Percentiles rank a stretch among this genome's conserved stretches.
phyloP scores from a whole-genome alignment of 768 basidiomycete species.

The Cantharellus cinnabarinus region DNA sequence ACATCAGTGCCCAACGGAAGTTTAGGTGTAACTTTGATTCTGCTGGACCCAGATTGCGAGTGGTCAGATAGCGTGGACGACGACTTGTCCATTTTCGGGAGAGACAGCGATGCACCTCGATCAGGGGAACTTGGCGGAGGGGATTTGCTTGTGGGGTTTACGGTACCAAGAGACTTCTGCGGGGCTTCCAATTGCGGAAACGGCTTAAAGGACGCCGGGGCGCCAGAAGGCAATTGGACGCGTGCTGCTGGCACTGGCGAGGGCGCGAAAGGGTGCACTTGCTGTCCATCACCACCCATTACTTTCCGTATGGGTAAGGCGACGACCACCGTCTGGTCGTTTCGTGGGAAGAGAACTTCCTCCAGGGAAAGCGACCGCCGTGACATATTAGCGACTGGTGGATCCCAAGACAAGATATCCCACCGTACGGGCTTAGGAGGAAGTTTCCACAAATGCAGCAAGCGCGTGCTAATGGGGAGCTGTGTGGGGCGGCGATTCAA shows the following conservation, averaged over 20 bases:
- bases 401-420: slow-evolving; percentile 52
- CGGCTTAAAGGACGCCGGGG: not conserved
- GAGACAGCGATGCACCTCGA: not conserved
- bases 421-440: slow-evolving; percentile 24
- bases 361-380: slow-evolving; percentile 41
- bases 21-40: slow-evolving; percentile 5
- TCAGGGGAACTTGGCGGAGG: slow-evolving; percentile 33
- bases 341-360: slow-evolving; percentile 19
- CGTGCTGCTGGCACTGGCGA: not conserved
- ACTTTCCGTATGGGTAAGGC: not conserved
- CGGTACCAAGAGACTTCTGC: not conserved
- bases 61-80: slow-evolving; percentile 3
- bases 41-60: not conserved
- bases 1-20: slow-evolving; percentile 7
- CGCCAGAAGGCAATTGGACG: not conserved
- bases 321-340: not conserved
- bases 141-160: slow-evolving; percentile 44
- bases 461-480: slow-evolving; percentile 10
- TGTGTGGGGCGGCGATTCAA: not conserved
- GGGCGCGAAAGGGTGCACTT: not conserved
- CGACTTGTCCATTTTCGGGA: not conserved
- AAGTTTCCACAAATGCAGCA: slow-evolving; percentile 25
- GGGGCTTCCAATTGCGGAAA: not conserved
- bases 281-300: not conserved
- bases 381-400: slow-evolving; percentile 45